These are phyloP conservation scores for Rhodocollybia butyracea DNA, from an alignment of 768 basidiomycete species.

Conservation along the genomic window DNA sequence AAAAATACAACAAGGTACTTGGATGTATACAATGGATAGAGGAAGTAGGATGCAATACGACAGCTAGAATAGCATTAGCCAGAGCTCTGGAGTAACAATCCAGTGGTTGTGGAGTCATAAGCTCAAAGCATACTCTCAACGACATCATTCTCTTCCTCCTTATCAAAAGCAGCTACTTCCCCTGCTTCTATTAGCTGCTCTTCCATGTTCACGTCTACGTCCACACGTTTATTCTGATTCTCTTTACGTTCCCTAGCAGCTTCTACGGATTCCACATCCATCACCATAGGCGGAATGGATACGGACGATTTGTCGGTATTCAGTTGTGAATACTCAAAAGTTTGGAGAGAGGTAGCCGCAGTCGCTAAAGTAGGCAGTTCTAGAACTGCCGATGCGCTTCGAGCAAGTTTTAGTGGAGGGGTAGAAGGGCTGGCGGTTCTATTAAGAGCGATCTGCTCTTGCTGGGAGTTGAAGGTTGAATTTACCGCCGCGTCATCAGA, in stretches of 20 bases:
- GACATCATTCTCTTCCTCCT: neutral
- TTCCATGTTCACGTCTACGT: neutral
- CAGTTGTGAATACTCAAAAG: neutral
- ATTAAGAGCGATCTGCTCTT: no score
- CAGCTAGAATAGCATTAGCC: no score
- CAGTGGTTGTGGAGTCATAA: no score
- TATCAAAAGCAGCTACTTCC: neutral
- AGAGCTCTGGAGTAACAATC: no score
- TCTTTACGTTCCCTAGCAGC: neutral
- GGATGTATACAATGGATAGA: no score
- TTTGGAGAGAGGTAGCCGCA: no score
- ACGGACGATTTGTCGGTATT: neutral
- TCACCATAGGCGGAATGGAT: neutral
- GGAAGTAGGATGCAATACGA: no score
- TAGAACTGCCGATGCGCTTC: no score
- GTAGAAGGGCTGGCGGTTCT: no score
- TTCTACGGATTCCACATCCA: neutral
- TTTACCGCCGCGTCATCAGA: neutral
- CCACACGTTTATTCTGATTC: neutral
- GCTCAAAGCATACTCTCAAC: constrained; percentile 2
- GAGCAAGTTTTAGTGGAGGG: no score
- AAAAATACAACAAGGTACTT: no score
- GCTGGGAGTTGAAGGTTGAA: neutral
- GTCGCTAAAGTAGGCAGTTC: no score
- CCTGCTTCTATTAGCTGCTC: neutral